phyloP scores from a whole-genome alignment of 305 asterid genomes.

The Fraxinus latifolia region DNA sequence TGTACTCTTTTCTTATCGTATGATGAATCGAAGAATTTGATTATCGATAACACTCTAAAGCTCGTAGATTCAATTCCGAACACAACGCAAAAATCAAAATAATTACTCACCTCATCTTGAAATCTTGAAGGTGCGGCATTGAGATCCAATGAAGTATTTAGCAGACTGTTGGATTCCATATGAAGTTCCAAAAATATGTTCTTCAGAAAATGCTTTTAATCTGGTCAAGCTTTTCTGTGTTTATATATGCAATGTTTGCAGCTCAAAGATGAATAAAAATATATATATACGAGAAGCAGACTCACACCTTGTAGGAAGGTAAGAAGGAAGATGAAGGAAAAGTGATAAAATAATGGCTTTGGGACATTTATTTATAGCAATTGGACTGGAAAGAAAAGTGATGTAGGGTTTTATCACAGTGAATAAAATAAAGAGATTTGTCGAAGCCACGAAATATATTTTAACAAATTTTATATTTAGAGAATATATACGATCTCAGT shows the following conservation, averaged over 20 bases:
- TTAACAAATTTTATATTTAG: too few species aligned
- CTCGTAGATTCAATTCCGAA: slow-evolving; percentile 22
- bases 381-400: not conserved
- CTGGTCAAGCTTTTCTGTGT: not conserved
- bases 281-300: not conserved
- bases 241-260: not conserved
- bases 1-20: not conserved
- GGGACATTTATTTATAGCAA: not conserved
- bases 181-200: slow-evolving; percentile 26
- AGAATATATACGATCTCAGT: too few species aligned
- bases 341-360: not conserved
- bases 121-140: not conserved
- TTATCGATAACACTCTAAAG: not conserved
- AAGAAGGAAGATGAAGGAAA: slow-evolving; percentile 19
- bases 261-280: not conserved
- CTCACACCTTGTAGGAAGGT: slow-evolving; percentile 23
- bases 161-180: slow-evolving; percentile 33
- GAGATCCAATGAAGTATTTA: not conserved
- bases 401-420: not conserved
- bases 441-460: not conserved
- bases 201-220: slow-evolving; percentile 1
- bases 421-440: not conserved
- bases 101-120: not conserved
- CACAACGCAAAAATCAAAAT: not conserved
- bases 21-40: not conserved